Evolutionary conservation across 2,329 filamentous ascomycete species (phyloP).

Genomic region (Sarocladium kiliense): DNA sequence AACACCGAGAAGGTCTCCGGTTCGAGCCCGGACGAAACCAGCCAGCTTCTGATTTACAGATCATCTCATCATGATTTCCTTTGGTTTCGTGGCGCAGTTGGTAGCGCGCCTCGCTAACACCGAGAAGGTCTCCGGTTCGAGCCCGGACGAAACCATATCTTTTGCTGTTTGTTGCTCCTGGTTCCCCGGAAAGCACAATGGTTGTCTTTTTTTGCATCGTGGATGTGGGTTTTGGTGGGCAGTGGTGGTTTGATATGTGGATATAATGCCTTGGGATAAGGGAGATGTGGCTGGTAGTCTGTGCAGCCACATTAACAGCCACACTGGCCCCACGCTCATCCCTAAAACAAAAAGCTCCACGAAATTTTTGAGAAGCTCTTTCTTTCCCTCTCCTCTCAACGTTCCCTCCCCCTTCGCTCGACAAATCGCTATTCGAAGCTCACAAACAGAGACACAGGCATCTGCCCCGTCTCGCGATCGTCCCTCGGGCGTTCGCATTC

Average conservation of each 20-base stretch:
- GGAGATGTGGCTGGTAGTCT: neutral
- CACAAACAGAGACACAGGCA: constrained; percentile 66
- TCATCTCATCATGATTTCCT: neutral
- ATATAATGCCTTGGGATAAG: neutral
- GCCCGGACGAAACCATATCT: constrained; percentile 12
- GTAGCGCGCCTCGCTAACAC: constrained; percentile 10
- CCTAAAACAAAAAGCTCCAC: constrained; percentile 8
- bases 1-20: constrained; percentile 9
- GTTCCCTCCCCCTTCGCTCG: constrained; percentile 75
- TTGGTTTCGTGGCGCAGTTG: constrained; percentile 10
- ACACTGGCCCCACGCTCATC: constrained; percentile 1
- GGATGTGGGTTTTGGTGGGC: neutral
- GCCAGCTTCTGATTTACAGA: neutral
- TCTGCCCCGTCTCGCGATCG: constrained; percentile 25
- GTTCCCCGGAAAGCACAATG: neutral
- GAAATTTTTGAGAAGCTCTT: constrained; percentile 17
- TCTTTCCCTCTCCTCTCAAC: constrained; percentile 29
- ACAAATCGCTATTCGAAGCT: constrained; percentile 99
- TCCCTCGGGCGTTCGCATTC: constrained; percentile 7
- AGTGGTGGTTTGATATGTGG: neutral
- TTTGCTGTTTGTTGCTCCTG: neutral
- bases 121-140: constrained; percentile 11
- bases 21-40: constrained; percentile 9
- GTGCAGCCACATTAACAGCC: neutral
- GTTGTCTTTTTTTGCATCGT: neutral